These are phyloP conservation scores for Amylocarpus encephaloides DNA, from an alignment of 2,329 filamentous ascomycete species.

Conservation along the genomic window DNA sequence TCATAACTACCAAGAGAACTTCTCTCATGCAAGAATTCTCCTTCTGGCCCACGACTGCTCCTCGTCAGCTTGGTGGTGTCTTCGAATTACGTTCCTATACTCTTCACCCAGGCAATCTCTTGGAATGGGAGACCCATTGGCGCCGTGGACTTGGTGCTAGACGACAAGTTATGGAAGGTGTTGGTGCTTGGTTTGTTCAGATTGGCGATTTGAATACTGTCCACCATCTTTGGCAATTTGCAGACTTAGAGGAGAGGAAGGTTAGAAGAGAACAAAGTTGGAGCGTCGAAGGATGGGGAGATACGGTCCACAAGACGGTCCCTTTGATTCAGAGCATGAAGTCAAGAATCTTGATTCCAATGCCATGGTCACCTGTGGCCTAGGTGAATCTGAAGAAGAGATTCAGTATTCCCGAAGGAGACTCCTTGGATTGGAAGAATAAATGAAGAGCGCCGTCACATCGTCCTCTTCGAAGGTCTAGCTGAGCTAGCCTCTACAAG, in stretches of 20 bases:
- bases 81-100: slow-evolving; percentile 98
- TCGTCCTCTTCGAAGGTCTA: background rate
- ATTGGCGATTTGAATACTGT: slow-evolving; percentile 97
- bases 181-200: slow-evolving; percentile 97
- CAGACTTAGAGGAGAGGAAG: slow-evolving; percentile 90
- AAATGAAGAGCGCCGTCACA: no score
- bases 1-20: slow-evolving; percentile 77
- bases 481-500: background rate
- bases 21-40: slow-evolving; percentile 99
- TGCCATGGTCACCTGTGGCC: slow-evolving; percentile 93
- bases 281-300: slow-evolving; percentile 90
- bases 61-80: slow-evolving; percentile 80
- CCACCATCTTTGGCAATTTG: slow-evolving; percentile 98
- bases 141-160: slow-evolving; percentile 83
- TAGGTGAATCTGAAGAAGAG: background rate
- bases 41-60: slow-evolving; percentile 95
- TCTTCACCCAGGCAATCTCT: slow-evolving; percentile 85
- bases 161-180: slow-evolving; percentile 96
- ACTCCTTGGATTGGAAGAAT: no score
- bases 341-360: slow-evolving; percentile 84
- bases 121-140: slow-evolving; percentile 99
- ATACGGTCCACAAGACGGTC: slow-evolving; percentile 97
- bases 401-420: no score
- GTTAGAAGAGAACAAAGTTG: slow-evolving; percentile 88
- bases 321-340: slow-evolving; percentile 96